phyloP scores from a whole-genome alignment of 2,329 filamentous ascomycete genomes.

The Bipolaris zeicola region DNA sequence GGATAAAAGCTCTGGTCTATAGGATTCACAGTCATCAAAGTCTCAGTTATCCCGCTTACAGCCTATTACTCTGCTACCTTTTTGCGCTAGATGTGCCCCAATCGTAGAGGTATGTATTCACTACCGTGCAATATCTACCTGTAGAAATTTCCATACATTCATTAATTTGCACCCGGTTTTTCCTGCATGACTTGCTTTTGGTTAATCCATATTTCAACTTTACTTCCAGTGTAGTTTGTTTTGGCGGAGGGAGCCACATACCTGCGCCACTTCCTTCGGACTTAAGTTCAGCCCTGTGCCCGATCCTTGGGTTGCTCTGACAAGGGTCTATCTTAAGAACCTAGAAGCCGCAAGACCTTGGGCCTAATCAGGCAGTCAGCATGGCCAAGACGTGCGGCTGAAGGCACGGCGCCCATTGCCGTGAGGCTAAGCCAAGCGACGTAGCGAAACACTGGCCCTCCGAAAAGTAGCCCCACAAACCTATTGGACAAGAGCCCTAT shows the following conservation, averaged over 20 bases:
- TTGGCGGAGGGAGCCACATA: not conserved
- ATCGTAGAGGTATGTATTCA: no score
- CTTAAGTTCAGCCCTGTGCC: not conserved
- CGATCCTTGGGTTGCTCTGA: not conserved
- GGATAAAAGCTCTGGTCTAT: no score
- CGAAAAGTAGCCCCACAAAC: not conserved
- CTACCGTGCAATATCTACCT: no score
- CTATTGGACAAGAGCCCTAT: not conserved
- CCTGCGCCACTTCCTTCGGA: not conserved
- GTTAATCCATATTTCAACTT: not conserved
- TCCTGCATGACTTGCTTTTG: not conserved
- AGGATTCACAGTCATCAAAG: no score
- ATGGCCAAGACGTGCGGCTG: conserved; percentile 2
- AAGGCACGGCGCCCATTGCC: not conserved
- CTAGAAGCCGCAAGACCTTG: not conserved
- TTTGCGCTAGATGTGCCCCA: no score
- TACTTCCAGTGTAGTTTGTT: not conserved
- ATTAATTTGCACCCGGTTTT: no score
- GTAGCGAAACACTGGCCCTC: not conserved
- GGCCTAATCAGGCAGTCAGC: not conserved
- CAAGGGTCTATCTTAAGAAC: not conserved
- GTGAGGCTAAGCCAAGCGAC: not conserved
- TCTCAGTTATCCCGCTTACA: no score
- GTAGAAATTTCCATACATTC: no score
- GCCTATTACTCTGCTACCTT: no score